These are phyloP conservation scores for Dittrichia graveolens DNA, from an alignment of 129 eudicot species.

Conservation along the genomic window DNA sequence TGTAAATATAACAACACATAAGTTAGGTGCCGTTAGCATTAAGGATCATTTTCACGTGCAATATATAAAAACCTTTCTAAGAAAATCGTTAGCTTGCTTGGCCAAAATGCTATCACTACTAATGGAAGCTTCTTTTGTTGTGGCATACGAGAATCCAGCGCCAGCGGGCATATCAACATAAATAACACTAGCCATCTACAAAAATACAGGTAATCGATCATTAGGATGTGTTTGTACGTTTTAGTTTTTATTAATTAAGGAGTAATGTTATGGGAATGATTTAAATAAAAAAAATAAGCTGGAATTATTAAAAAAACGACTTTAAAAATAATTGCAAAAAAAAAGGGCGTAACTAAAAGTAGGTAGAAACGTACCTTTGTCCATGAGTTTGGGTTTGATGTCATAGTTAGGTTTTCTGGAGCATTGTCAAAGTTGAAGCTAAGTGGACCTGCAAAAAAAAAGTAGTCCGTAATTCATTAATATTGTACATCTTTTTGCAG, in stretches of 20 bases:
- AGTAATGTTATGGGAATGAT: too few species aligned
- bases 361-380: conserved; percentile 37
- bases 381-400: conserved; percentile 46
- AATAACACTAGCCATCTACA: conserved; percentile 40
- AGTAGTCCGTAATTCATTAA: too few species aligned
- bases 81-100: conserved; percentile 30
- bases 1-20: too few species aligned
- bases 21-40: too few species aligned
- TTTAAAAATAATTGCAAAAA: too few species aligned
- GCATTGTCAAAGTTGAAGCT: conserved; percentile 38
- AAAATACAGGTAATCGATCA: neutral
- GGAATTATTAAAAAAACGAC: too few species aligned
- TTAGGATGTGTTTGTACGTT: too few species aligned
- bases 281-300: neutral
- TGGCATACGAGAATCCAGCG: conserved; percentile 41
- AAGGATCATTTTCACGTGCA: neutral
- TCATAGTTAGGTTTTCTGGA: conserved; percentile 31
- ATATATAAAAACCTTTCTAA: conserved; percentile 28
- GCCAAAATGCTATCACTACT: conserved; percentile 30
- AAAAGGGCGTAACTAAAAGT: neutral
- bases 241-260: too few species aligned
- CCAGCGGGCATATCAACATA: conserved; percentile 44
- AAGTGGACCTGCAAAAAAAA: conserved; percentile 44
- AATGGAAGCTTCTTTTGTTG: conserved; percentile 28
- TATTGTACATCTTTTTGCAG: too few species aligned